Base-by-base conservation (phyloP, 1,139 yeast genomes). In the Pichia sp. region DNA sequence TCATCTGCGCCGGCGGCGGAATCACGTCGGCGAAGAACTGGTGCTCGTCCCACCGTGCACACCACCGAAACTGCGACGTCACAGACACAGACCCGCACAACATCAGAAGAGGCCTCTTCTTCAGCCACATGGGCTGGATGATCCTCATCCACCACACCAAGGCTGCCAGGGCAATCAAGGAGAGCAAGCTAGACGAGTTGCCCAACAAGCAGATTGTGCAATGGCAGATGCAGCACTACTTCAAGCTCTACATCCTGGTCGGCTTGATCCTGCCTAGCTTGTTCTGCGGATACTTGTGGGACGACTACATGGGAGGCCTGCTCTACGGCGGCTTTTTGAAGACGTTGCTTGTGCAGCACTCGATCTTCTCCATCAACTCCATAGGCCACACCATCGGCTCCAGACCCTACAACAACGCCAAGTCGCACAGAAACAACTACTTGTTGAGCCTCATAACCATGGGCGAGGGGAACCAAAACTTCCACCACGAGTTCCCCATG, bases 401-500 rank as follows among this genome's bases (percentile, higher is more conserved):
- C 1, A 85, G 83, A 62, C 87, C 88, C 1, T 85, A 81, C 64
- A 84, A 80, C 62, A 87, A 83, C 65, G 75, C 77, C 31, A 83
- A 81, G 61, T 79, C 87, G 1, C 84, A 85, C n/a, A 64, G 74
- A 54, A 71, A 77, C 58, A 74, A 75, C 51, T 61, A 71, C 57
- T 53, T 84, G 6, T 67, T 82, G 1, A 73, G 84, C 1, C 57
- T 83, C 3, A 62, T 85, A 8, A 81, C 89, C 0, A 81, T 81
- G 65, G 92, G 92, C 1, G 90, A 85, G 66, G 79, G 81, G 5
- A 71, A 77, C 62, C 87, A 84, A 60, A 85, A 84, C 64, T 85
- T 81, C 64, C 92, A 85, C 65, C 90, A 85, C 64, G 90, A 84
- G 64, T 85, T 85, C 61, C 87, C 90, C 1, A 82, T 81, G 58